phyloP scores from a whole-genome alignment of 164 flowering plant species.

The Cinnamomum micranthum region DNA sequence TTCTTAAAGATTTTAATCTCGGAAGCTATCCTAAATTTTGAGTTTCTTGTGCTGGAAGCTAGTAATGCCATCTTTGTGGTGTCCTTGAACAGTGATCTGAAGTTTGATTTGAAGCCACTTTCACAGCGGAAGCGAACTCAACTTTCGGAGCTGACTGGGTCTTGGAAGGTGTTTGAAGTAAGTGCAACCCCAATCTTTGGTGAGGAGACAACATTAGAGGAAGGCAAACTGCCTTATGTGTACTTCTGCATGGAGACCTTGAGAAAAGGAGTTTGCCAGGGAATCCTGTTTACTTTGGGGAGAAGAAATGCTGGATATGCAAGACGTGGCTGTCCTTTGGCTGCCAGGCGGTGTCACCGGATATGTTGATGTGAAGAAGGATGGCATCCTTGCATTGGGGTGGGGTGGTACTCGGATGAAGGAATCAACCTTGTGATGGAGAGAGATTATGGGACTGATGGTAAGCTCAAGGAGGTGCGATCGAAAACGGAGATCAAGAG shows the following conservation, averaged over 20 bases:
- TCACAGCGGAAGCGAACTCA: constrained; percentile 67
- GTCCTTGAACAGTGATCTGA: constrained; percentile 44
- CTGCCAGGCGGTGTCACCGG: constrained; percentile 90
- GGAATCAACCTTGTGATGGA: constrained; percentile 97
- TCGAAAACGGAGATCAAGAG: constrained; percentile 85
- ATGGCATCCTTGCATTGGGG: constrained; percentile 88
- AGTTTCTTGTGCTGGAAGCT: neutral
- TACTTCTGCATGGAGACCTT: constrained; percentile 84
- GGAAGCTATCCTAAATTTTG: neutral
- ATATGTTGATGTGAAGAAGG: constrained; percentile 75
- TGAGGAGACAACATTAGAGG: constrained; percentile 34
- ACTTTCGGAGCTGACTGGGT: constrained; percentile 74
- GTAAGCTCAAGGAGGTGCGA: constrained; percentile 83
- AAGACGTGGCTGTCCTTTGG: constrained; percentile 81
- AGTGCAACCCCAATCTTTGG: constrained; percentile 79
- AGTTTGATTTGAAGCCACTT: constrained; percentile 71
- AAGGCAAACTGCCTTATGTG: constrained; percentile 50
- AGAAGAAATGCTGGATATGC: constrained; percentile 88
- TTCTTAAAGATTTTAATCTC: neutral
- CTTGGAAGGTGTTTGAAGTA: constrained; percentile 91
- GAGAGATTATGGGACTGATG: constrained; percentile 86
- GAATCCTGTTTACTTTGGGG: constrained; percentile 59
- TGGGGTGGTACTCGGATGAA: constrained; percentile 93
- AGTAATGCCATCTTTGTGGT: constrained; percentile 3
- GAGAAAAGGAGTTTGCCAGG: constrained; percentile 78